Base-by-base conservation (phyloP, 2,329 filamentous ascomycete species). In the Diaporthe destruens region DNA sequence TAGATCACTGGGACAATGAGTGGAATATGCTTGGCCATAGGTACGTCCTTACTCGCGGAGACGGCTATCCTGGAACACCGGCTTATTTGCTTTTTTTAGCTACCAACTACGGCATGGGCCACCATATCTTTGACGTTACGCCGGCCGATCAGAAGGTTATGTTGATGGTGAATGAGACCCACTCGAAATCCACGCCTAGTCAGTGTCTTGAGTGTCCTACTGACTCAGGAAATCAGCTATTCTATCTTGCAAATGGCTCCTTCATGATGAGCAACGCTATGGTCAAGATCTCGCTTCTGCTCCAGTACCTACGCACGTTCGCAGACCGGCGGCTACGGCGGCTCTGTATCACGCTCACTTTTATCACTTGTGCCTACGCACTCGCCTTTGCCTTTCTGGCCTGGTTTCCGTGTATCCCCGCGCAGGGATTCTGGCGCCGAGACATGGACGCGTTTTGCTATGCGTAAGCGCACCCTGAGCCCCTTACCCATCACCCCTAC, bases 371-470 rank as follows among this genome's bases (percentile, higher is more conserved):
- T 32, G 49, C 75, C 1, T 79, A 77, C 74, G 78, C 77, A 14
- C 2, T 68, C 6, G 74, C 67, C 0, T 79, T 74, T 57, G 72
- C 75, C 0, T 77, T 79, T 39, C 72, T 79, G 69, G 75, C 68
- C 23, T 77, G 76, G 76, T 69, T 79, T 6, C 78, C 78, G 1
- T 79, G 78, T 59, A 76, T 79, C 39, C 78, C 78, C 0, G 67
- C 76, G 3, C 44, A 56, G 11, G 75, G 71, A 5, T 79, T 76
- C 67, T 79, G 77, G 77, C 44, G 14, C 14, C 61, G 61, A 8
- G 25, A 66, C 0, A 0, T 53, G n/a, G n/a, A 39, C 7, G 61
- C 61, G 18, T 53, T 53, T 25, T 66, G 47, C 47, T 66, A 66
- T 14, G 61, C n/a, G 61, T 66, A 11, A 66, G 61, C n/a, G 0